Base-by-base conservation (phyloP, 257 asterid species). In the Avicennia marina region DNA sequence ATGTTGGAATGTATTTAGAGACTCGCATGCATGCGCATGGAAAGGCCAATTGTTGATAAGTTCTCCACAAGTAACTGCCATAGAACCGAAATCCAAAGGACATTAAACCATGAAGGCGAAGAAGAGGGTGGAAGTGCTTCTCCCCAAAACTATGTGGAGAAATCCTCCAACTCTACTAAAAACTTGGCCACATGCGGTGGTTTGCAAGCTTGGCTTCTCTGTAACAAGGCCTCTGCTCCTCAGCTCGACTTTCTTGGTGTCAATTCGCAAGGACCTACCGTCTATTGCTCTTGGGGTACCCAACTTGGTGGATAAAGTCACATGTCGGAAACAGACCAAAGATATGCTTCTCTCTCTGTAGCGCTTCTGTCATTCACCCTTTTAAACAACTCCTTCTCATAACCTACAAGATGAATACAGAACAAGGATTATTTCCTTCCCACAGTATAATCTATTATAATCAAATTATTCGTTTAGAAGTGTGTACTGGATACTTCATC, bases 261-360 rank as follows among this genome's bases (percentile, higher is more conserved):
- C 24, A 16, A 27, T 27, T n/a, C 1, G 26, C 0, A 16, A 17
- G 42, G 10, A 29, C 18, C 17, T 4, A 29, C 3, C 21, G 18
- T 45, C 24, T 34, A 33, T 20, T 59, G 20, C 15, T 21, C 13
- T 10, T 18, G 4, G 26, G 1, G 54, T 27, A 27, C 26, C 31
- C 33, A 16, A 7, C n/a, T 44, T 33, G 6, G 10, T 17, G 20
- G 0, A 24, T 4, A 16, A 7, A 12, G 13, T 78, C 75, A 85
- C 98, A 87, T 87, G 45, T 85, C 91, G 0, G 94, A 33, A n/a
- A 87, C 96, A 2, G 95, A 90, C 95, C 95, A 85, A 40, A 75
- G 51, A 60, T 84, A 87, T 2, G 98, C 98, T 69, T 90, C 98
- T 56, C 56, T 66, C 69, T 87, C 82, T 0, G 94, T 75, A 38